Base-by-base conservation (phyloP, 257 asterid genomes). In the Solanum bukasovii region DNA sequence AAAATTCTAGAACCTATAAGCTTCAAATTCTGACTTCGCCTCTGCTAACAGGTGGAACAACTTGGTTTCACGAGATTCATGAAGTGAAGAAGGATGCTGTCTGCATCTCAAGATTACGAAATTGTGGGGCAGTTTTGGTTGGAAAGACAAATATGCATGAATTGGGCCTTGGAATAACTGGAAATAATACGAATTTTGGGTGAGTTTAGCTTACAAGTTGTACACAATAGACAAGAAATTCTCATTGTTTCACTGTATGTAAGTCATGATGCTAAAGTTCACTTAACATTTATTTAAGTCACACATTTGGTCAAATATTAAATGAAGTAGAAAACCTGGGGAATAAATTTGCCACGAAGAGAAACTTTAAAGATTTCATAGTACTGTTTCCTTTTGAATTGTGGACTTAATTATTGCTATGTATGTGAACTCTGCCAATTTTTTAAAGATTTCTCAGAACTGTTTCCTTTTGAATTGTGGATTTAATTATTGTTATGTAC, bases 121-220 rank as follows among this genome's bases (percentile, higher is more conserved):
- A 94, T 67, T 95, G 99, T 88, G 99, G 99, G 85, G 99, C 89
- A 86, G 89, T 96, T 87, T 93, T 97, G 61, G 99, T 96, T 87
- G 99, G 99, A 87, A 97, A 97, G 92, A 98, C 99, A 87, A 97
- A 94, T 92, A 97, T 97, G 99, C 98, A 97, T 92, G 99, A 97
- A 90, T 87, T 97, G 90, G 99, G 98, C 86, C 87, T 97, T 89
- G 99, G 99, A 52, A 94, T 98, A 10, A 94, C 99, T 31, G 99
- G 99, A 92, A 97, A 94, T 87, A 97, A 97, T 93, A 94, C 96
- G 87, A 96, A 97, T 89, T 70, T 95, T 67, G 99, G 99, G 99
- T 97, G 92, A 85, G 91, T 85, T 83, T 84, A 87, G 16, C 88
- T 23, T 29, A 86, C 27, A 84, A 78, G 82, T 88, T 16, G 81